Percentiles rank a stretch among this genome's conserved stretches.
Conservation (phyloP, 306 rosid genomes). For the Echinosophora koreensis region DNA sequence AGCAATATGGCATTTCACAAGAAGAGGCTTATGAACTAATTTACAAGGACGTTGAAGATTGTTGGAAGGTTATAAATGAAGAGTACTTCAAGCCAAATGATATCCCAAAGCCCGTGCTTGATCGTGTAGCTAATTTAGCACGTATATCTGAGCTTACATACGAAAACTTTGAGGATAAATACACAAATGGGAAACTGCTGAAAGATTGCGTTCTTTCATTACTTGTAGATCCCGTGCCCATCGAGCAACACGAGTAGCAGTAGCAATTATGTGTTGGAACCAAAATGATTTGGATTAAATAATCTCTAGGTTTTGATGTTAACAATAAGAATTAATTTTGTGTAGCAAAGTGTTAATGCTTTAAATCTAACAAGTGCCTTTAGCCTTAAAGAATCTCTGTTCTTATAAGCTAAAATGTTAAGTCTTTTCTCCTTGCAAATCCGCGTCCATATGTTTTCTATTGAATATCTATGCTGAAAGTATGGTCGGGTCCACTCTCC, state of each 20-base stretch:
- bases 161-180: conserved; percentile 33
- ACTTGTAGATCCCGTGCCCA: conserved; percentile 40
- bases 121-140: conserved; percentile 49
- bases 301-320: too few relatives aligned
- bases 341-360: too few relatives aligned
- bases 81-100: conserved; percentile 33
- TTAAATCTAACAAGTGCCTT: too few relatives aligned
- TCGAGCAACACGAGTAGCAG: not conserved
- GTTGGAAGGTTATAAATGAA: conserved; percentile 60
- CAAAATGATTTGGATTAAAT: too few relatives aligned
- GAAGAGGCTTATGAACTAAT: conserved; percentile 41
- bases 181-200: conserved; percentile 30
- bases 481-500: too few relatives aligned
- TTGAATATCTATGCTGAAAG: too few relatives aligned
- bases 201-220: conserved; percentile 35
- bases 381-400: too few relatives aligned
- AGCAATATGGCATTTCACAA: conserved; percentile 41
- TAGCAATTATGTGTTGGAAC: not conserved
- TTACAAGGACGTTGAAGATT: conserved; percentile 3
- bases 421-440: too few relatives aligned
- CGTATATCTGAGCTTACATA: conserved; percentile 46
- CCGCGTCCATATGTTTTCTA: too few relatives aligned
- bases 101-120: conserved; percentile 50
- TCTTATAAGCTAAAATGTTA: too few relatives aligned
- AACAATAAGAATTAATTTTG: too few relatives aligned